Percentiles rank a stretch among this genome's conserved stretches.
These are phyloP conservation scores for Proliferodiscus dingleyae DNA, from an alignment of 2,329 filamentous ascomycete genomes.

Conservation along the genomic window DNA sequence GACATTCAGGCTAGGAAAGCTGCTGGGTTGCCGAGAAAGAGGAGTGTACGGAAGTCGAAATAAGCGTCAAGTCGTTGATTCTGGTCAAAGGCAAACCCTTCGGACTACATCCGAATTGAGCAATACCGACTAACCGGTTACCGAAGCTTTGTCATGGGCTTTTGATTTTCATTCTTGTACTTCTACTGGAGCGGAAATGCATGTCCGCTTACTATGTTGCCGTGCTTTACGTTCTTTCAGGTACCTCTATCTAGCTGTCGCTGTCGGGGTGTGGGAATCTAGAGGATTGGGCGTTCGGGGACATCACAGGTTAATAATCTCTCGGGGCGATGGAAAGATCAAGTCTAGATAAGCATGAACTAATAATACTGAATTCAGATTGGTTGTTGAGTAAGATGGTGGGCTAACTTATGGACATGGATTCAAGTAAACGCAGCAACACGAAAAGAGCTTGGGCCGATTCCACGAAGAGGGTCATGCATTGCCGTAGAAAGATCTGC, in stretches of 20 bases:
- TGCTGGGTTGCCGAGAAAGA: constrained; percentile 48
- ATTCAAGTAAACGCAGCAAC: too few species aligned
- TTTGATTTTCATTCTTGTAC: constrained; percentile 1
- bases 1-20: constrained; percentile 63
- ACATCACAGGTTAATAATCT: too few species aligned
- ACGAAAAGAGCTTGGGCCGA: too few species aligned
- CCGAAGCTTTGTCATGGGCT: constrained; percentile 3
- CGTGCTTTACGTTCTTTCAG: constrained; percentile 8
- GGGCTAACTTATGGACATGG: too few species aligned
- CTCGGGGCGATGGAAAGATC: too few species aligned
- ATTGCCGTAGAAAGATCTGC: too few species aligned
- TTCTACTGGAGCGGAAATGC: too few species aligned
- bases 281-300: constrained; percentile 13
- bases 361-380: too few species aligned
- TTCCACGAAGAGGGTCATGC: too few species aligned
- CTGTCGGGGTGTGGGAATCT: constrained; percentile 13
- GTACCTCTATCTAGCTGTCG: constrained; percentile 19
- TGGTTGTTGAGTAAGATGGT: too few species aligned
- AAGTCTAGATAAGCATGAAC: too few species aligned
- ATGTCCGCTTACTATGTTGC: too few species aligned
- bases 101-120: background rate
- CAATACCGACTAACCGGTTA: constrained; percentile 6
- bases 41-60: constrained; percentile 22
- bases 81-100: background rate
- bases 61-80: constrained; percentile 10